These are phyloP conservation scores for Scedosporium minutisporum DNA, from an alignment of 2,329 filamentous ascomycete species.

Conservation along the genomic window DNA sequence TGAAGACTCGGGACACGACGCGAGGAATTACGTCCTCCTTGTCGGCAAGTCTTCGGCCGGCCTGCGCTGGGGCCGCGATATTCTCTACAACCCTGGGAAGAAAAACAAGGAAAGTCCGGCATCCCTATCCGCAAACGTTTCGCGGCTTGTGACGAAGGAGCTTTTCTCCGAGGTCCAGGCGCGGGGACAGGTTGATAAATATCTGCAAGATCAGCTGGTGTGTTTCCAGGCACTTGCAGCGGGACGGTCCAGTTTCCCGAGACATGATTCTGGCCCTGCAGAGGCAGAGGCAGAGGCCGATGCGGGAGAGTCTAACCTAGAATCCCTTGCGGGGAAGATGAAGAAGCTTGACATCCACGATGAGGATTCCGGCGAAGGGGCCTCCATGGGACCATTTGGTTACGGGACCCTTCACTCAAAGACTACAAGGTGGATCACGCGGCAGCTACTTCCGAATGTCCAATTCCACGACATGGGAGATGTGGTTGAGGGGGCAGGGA, in stretches of 20 bases:
- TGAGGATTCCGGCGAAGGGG: conserved; percentile 30
- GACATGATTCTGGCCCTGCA: conserved; percentile 13
- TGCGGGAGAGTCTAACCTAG: background rate
- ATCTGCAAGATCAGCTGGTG: conserved; percentile 52
- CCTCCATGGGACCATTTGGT: conserved; percentile 40
- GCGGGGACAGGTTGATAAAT: conserved; percentile 42
- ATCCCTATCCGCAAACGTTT: conserved; percentile 26
- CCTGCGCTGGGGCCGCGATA: conserved; percentile 40
- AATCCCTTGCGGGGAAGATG: conserved; percentile 18
- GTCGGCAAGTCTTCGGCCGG: conserved; percentile 40
- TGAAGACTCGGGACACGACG: conserved; percentile 41
- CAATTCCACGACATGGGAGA: conserved; percentile 42
- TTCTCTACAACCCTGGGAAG: conserved; percentile 29
- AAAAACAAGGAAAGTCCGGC: conserved; percentile 22
- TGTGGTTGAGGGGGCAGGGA: conserved; percentile 36
- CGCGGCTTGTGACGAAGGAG: conserved; percentile 32
- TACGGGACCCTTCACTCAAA: conserved; percentile 45
- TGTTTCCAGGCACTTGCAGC: conserved; percentile 49
- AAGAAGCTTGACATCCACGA: conserved; percentile 18
- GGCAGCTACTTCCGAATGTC: conserved; percentile 37
- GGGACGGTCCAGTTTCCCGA: conserved; percentile 38
- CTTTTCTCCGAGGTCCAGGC: conserved; percentile 34
- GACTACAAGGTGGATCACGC: conserved; percentile 52
- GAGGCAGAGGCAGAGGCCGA: conserved; percentile 4
- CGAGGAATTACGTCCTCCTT: conserved; percentile 45